phyloP scores from a whole-genome alignment of 441 rosid genomes.

The Heliophila coronopifolia region DNA sequence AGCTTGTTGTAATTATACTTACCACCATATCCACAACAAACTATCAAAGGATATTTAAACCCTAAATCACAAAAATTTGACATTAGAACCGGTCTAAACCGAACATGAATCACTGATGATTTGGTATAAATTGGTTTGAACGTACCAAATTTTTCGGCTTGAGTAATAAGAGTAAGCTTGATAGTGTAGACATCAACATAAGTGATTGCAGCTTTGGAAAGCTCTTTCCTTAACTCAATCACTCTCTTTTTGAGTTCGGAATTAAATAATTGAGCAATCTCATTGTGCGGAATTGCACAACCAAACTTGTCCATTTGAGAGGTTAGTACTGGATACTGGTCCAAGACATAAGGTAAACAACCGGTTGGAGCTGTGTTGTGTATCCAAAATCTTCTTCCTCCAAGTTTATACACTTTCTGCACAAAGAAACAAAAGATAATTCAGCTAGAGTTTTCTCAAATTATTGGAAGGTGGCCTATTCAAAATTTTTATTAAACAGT shows the following conservation, averaged over 20 bases:
- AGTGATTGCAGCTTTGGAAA: constrained; percentile 34
- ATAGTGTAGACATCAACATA: constrained; percentile 44
- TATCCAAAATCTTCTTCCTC: constrained; percentile 66
- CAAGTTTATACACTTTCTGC: constrained; percentile 44
- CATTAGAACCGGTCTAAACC: constrained; percentile 13
- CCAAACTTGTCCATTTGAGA: constrained; percentile 45
- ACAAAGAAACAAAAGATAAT: not conserved
- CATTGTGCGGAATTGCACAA: constrained; percentile 52
- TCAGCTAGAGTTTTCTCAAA: no score
- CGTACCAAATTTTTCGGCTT: constrained; percentile 40
- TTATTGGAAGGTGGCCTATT: no score
- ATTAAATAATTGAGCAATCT: constrained; percentile 45
- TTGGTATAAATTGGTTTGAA: no score
- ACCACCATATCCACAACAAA: constrained; percentile 88
- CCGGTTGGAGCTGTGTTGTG: constrained; percentile 77
- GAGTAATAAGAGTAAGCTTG: constrained; percentile 43
- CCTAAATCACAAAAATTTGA: constrained; percentile 16
- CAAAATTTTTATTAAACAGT: no score
- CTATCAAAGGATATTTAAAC: constrained; percentile 37
- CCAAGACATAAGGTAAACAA: constrained; percentile 53
- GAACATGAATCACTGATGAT: not conserved
- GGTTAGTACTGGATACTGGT: constrained; percentile 34
- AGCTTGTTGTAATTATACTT: constrained; percentile 42
- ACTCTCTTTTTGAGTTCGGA: constrained; percentile 27
- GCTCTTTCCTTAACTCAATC: constrained; percentile 33